Evolutionary conservation across 768 basidiomycete species (phyloP).

Genomic region (Infundibulicybe gibba): DNA sequence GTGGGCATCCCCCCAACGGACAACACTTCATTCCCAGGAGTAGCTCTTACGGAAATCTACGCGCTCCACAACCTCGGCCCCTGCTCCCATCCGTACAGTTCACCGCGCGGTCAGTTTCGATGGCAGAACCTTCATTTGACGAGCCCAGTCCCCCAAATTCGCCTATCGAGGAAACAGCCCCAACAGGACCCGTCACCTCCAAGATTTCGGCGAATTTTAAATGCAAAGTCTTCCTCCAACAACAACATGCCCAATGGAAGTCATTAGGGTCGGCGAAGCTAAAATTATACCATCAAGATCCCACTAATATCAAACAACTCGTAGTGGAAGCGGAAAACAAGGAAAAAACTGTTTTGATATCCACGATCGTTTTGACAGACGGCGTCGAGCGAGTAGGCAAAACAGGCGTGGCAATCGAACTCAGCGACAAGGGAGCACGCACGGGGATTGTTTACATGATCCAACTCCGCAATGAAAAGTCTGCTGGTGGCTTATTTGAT

Average conservation of each 20-base stretch:
- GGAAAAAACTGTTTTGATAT: constrained; percentile 77
- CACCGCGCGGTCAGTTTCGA: constrained; percentile 41
- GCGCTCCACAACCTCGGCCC: constrained; percentile 43
- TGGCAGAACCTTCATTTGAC: constrained; percentile 33
- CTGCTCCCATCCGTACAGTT: constrained; percentile 63
- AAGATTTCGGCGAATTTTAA: constrained; percentile 89
- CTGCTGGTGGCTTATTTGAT: constrained; percentile 82
- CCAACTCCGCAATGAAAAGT: constrained; percentile 85
- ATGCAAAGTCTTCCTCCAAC: constrained; percentile 96
- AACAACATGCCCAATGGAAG: constrained; percentile 98
- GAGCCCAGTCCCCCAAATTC: constrained; percentile 85
- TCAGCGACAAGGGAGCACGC: constrained; percentile 87
- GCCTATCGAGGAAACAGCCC: constrained; percentile 52
- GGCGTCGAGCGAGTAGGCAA: constrained; percentile 99
- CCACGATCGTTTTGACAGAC: constrained; percentile 92
- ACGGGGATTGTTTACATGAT: constrained; percentile 98
- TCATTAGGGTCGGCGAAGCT: constrained; percentile 84
- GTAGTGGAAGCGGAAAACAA: constrained; percentile 87
- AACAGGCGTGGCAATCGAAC: constrained; percentile 94
- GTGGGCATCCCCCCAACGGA: constrained; percentile 27
- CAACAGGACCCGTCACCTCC: constrained; percentile 68
- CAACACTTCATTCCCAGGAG: constrained; percentile 29
- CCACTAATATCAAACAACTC: constrained; percentile 91
- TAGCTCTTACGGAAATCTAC: constrained; percentile 33
- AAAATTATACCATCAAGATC: constrained; percentile 81